Evolutionary conservation across 2,329 filamentous ascomycete species (phyloP).

Genomic region (Venturiaceae sp.): DNA sequence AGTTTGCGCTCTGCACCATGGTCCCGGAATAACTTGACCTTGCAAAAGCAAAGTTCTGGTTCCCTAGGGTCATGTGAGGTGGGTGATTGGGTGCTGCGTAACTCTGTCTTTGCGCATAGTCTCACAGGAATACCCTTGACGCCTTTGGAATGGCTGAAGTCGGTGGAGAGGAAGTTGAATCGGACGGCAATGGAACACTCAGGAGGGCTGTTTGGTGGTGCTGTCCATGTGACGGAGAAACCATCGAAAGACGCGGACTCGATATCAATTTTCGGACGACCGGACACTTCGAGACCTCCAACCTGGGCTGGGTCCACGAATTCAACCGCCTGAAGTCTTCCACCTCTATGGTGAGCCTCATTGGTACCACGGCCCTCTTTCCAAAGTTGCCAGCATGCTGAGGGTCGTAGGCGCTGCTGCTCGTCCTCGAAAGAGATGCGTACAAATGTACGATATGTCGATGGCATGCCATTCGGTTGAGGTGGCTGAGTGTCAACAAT

Average conservation of each 20-base stretch:
- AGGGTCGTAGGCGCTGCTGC: conserved; percentile 75
- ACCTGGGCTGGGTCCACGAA: conserved; percentile 62
- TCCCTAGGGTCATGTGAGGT: conserved; percentile 29
- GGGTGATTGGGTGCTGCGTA: conserved; percentile 29
- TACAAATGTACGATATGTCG: conserved; percentile 79
- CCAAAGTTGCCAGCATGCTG: conserved; percentile 82
- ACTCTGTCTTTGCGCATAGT: conserved; percentile 81
- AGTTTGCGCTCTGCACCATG: conserved; percentile 93
- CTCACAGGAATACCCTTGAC: conserved; percentile 95
- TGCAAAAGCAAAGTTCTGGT: conserved; percentile 83
- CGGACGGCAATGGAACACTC: conserved; percentile 85
- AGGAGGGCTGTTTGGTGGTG: conserved; percentile 54
- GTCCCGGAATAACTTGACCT: conserved; percentile 93
- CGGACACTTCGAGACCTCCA: conserved; percentile 39
- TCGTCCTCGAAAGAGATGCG: conserved; percentile 97
- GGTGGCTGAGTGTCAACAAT: conserved; percentile 67
- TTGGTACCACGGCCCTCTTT: conserved; percentile 94
- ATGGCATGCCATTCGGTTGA: conserved; percentile 47
- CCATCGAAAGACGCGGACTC: conserved; percentile 75
- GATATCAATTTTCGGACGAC: conserved; percentile 37
- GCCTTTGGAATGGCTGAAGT: conserved; percentile 97
- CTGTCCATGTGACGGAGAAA: conserved; percentile 84
- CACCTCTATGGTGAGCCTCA: conserved; percentile 87
- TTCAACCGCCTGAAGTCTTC: conserved; percentile 88
- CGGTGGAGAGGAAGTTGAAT: conserved; percentile 97